Evolutionary conservation across 768 basidiomycete species (phyloP).

Genomic region (Pleurotus eryngii): DNA sequence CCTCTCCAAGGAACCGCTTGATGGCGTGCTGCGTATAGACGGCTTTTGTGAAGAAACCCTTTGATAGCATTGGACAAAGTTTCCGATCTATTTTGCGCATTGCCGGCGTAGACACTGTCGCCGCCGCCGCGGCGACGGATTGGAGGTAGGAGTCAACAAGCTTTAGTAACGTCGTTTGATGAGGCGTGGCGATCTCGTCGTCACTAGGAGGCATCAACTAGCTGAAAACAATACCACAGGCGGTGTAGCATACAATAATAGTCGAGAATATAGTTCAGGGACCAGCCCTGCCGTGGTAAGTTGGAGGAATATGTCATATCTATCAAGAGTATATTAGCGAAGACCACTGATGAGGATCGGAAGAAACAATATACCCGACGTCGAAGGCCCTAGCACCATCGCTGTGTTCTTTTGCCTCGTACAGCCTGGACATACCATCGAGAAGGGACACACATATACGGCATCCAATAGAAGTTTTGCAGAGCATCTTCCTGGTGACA

Average conservation of each 20-base stretch:
- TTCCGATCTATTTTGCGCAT: slow-evolving; percentile 36
- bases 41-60: slow-evolving; percentile 58
- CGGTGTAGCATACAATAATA: slow-evolving; percentile 52
- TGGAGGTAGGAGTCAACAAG: slow-evolving; percentile 83
- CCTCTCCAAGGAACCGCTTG: slow-evolving; percentile 37
- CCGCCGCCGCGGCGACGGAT: slow-evolving; percentile 36
- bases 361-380: slow-evolving; percentile 51
- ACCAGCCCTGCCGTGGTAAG: slow-evolving; percentile 59
- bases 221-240: slow-evolving; percentile 9
- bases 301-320: slow-evolving; percentile 63
- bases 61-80: slow-evolving; percentile 58
- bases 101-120: slow-evolving; percentile 25
- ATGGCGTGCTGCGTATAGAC: slow-evolving; percentile 55
- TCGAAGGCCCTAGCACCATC: slow-evolving; percentile 72
- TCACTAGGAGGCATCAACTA: slow-evolving; percentile 25
- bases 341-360: slow-evolving; percentile 1
- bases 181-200: slow-evolving; percentile 75
- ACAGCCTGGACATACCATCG: slow-evolving; percentile 67
- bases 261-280: slow-evolving; percentile 54
- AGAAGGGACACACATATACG: slow-evolving; percentile 67
- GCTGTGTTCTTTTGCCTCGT: slow-evolving; percentile 63
- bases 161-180: slow-evolving; percentile 86
- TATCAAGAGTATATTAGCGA: slow-evolving; percentile 19
- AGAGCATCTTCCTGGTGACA: slow-evolving; percentile 46
- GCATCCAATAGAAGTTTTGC: slow-evolving; percentile 50